Percentiles rank a stretch among this genome's conserved stretches.
Evolutionary conservation across 2,329 filamentous ascomycete genomes (phyloP).

Genomic region (Corinectria fuckeliana): DNA sequence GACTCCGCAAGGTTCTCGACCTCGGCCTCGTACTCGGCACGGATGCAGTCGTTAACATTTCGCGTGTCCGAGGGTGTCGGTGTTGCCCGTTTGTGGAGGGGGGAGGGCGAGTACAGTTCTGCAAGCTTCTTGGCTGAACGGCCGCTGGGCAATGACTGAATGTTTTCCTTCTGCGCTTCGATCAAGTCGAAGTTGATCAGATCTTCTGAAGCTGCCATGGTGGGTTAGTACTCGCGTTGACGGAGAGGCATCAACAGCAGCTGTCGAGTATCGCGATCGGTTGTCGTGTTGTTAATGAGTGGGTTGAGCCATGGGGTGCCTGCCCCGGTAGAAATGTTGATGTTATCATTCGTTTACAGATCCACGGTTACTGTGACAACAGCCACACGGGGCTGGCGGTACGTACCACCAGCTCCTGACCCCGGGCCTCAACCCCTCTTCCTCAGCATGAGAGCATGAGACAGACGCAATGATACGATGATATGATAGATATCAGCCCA

Average conservation of each 20-base stretch:
- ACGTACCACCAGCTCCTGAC: neutral
- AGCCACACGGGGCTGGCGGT: constrained; percentile 26
- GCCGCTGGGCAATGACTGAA: constrained; percentile 86
- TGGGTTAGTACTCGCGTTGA: constrained; percentile 36
- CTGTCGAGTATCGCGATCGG: constrained; percentile 11
- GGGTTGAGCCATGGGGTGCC: constrained; percentile 12
- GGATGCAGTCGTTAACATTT: constrained; percentile 78
- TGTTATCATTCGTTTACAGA: constrained; percentile 23
- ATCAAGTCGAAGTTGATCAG: constrained; percentile 86
- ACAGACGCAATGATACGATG: too few species aligned
- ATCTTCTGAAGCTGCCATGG: constrained; percentile 59
- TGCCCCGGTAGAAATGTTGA: constrained; percentile 25
- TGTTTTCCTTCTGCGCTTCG: constrained; percentile 97
- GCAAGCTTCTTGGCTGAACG: constrained; percentile 89
- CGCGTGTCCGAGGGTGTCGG: constrained; percentile 75
- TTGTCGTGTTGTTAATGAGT: constrained; percentile 15
- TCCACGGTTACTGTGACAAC: constrained; percentile 35
- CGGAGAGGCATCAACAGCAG: constrained; percentile 6
- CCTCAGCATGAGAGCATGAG: too few species aligned
- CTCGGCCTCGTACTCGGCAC: constrained; percentile 87
- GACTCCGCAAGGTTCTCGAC: constrained; percentile 79
- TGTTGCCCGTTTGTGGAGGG: constrained; percentile 62
- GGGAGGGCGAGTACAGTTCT: constrained; percentile 75
- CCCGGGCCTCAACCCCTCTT: neutral
- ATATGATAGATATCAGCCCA: too few species aligned